Evolutionary conservation across 306 rosid genomes (phyloP), one percentile per base, ranked within the genome.

Genomic region (Castanospermum australe): DNA sequence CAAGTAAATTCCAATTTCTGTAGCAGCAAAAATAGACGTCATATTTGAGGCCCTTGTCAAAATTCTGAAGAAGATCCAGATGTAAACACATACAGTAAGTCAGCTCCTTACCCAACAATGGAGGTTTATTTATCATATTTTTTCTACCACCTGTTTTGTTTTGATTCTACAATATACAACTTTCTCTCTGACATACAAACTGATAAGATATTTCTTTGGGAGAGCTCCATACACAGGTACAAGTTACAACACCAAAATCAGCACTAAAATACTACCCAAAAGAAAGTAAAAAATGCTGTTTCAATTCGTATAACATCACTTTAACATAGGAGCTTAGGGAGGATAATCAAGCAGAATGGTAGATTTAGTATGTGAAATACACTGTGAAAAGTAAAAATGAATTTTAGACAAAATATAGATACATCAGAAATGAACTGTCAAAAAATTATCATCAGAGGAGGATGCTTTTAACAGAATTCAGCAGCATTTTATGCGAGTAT

Each of bases 21-120:
- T 59, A 47, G 42, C 45, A 65, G 65, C 63, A 35, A 54, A 48
- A 5, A 20, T 21, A 18, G 67, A 54, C 38, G 38, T 62, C 38
- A 52, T 44, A 33, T 56, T 56, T 15, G 68, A 60, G 67, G 47
- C 60, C 56, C 48, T 48, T 4, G 39, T 63, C 62, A 47, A 51
- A 79, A 48, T n/a, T 61, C 24, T 22, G 66, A 71, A 79, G 77
- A 77, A 36, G 69, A 78, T 17, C 61, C 68, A 67, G 20, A 68
- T 10, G n/a, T 39, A 66, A 50, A 77, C 67, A 22, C 3, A 54
- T 24, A 24, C 33, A 67, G 25, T 9, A 25, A 78, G n/a, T 59
- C 51, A 21, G 63, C 39, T 47, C 73, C 6, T 22, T 78, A 6
- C 32, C 55, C 35, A 18, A 30, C 12, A 18, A 28, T 68, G 36